phyloP scores from a whole-genome alignment of 2,329 filamentous ascomycete genomes.

The Atkinsonella texensis region DNA sequence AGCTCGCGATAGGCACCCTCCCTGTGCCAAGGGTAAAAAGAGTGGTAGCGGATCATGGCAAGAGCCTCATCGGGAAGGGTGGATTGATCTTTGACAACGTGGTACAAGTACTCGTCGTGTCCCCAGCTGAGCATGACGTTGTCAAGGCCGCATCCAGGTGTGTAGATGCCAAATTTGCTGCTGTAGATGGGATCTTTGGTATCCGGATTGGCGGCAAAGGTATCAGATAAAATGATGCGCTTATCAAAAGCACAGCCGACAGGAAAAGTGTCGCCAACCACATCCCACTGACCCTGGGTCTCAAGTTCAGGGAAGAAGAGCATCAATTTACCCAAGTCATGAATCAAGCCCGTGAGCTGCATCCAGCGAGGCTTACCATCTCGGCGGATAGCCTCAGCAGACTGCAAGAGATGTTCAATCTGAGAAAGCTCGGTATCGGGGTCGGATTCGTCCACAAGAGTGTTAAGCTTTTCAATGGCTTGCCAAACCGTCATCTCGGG shows the following conservation, averaged over 20 bases:
- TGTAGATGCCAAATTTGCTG: slow-evolving; percentile 70
- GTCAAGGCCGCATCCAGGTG: slow-evolving; percentile 66
- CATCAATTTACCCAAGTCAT: slow-evolving; percentile 69
- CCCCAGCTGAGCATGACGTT: slow-evolving; percentile 88
- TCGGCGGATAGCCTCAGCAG: slow-evolving; percentile 76
- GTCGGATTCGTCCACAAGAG: slow-evolving; percentile 80
- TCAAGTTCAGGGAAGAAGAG: slow-evolving; percentile 55
- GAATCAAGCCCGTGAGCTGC: slow-evolving; percentile 65
- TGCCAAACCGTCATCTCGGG: slow-evolving; percentile 80
- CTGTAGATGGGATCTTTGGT: slow-evolving; percentile 56
- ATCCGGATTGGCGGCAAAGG: slow-evolving; percentile 70
- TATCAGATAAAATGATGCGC: slow-evolving; percentile 69
- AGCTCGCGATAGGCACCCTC: slow-evolving; percentile 69
- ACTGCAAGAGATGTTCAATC: slow-evolving; percentile 82
- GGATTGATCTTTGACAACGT: slow-evolving; percentile 73
- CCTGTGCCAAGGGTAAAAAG: slow-evolving; percentile 85
- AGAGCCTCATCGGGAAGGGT: slow-evolving; percentile 69
- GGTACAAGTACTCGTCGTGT: slow-evolving; percentile 80
- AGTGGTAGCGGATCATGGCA: slow-evolving; percentile 89
- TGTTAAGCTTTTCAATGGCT: slow-evolving; percentile 87
- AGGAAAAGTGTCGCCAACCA: slow-evolving; percentile 77
- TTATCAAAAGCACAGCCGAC: slow-evolving; percentile 66
- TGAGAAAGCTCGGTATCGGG: slow-evolving; percentile 79
- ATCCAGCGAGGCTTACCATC: slow-evolving; percentile 78
- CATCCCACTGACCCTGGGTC: slow-evolving; percentile 84